phyloP scores from a whole-genome alignment of 2,329 filamentous ascomycete species.

The Lachnum nothofagi region DNA sequence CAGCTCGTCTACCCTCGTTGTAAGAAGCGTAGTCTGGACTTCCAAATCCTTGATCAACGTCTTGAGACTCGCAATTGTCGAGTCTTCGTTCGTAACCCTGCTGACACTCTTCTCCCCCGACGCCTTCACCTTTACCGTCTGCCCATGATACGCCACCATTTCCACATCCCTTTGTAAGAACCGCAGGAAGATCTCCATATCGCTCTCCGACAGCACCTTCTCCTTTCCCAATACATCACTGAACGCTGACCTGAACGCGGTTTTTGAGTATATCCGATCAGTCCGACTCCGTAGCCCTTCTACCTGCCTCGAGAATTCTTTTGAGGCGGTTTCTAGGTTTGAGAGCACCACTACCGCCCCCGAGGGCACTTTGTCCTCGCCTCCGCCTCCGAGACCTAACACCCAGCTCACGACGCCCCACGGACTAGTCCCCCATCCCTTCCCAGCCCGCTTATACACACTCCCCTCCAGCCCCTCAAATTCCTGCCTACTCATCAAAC shows the following conservation, averaged over 20 bases:
- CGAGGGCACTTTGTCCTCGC: conserved; percentile 52
- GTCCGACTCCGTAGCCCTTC: conserved; percentile 46
- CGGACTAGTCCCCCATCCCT: conserved; percentile 60
- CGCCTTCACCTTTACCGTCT: conserved; percentile 69
- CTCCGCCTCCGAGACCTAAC: conserved; percentile 54
- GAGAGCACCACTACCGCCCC: conserved; percentile 62
- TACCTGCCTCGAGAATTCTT: conserved; percentile 45
- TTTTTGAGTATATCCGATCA: conserved; percentile 62
- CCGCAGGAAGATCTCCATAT: conserved; percentile 64
- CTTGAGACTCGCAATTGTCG: conserved; percentile 77
- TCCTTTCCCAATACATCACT: conserved; percentile 46
- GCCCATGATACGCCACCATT: conserved; percentile 53
- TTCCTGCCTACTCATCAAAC: conserved; percentile 64
- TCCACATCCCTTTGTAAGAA: conserved; percentile 66
- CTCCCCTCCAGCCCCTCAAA: conserved; percentile 67
- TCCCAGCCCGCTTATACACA: conserved; percentile 46
- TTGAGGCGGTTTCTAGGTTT: conserved; percentile 56
- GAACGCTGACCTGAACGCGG: conserved; percentile 59
- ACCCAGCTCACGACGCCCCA: conserved; percentile 73
- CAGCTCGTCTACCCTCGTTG: conserved; percentile 61
- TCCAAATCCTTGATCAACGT: conserved; percentile 70
- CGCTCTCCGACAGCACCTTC: conserved; percentile 52
- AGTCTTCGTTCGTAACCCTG: conserved; percentile 70
- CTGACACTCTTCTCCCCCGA: conserved; percentile 40
- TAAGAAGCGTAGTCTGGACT: conserved; percentile 64